These are phyloP conservation scores for Blastocystis sp. DNA, from an alignment of 352 stramenopile genomes.

Conservation along the genomic window DNA sequence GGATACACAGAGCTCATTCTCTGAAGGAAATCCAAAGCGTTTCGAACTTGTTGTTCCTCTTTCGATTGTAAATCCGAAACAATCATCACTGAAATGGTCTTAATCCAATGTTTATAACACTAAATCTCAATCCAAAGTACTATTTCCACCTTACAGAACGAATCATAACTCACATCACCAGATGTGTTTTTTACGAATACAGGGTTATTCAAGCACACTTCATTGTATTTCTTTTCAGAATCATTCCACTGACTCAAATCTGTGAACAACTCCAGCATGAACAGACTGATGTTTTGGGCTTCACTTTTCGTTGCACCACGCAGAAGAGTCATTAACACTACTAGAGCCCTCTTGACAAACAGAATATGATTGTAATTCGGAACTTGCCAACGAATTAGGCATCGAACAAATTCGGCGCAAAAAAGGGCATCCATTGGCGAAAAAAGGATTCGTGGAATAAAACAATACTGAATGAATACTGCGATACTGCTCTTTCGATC, in stretches of 20 bases:
- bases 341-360: background rate
- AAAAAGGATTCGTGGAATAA: conserved; percentile 12
- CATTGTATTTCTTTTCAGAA: background rate
- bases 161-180: background rate
- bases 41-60: conserved; percentile 35
- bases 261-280: conserved; percentile 14
- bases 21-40: conserved; percentile 48
- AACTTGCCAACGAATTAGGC: background rate
- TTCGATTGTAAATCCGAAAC: conserved; percentile 24
- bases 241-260: background rate
- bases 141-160: background rate
- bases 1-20: conserved; percentile 22
- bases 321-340: conserved; percentile 1
- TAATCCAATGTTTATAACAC: conserved; percentile 48
- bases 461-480: conserved; percentile 30
- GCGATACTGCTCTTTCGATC: background rate
- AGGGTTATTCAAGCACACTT: background rate
- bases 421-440: conserved; percentile 44
- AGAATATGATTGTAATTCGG: background rate
- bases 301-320: background rate
- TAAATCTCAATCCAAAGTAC: background rate
- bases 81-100: conserved; percentile 24
- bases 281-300: background rate
- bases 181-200: conserved; percentile 5
- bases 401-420: conserved; percentile 20